Conservation (phyloP, 495 filamentous ascomycete genomes). For the Aspergillus coremiiformis region DNA sequence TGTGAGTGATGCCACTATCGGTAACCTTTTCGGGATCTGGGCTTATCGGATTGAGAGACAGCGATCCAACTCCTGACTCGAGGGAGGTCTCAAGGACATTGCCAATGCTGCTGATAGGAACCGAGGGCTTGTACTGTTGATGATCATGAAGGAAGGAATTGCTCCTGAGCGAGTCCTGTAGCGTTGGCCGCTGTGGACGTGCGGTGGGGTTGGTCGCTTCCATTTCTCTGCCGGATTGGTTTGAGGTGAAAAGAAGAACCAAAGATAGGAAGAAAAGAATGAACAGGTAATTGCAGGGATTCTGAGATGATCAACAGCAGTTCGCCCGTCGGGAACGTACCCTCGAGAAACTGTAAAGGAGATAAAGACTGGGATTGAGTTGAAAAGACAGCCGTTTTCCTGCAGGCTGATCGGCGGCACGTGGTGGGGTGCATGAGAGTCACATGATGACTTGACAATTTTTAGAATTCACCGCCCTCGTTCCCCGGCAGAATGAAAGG, state of each 20-base stretch:
- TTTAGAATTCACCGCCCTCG: conserved; percentile 11
- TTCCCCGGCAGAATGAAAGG: conserved; percentile 6
- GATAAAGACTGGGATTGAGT: not conserved
- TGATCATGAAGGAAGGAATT: conserved; percentile 65
- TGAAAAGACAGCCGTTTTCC: not conserved
- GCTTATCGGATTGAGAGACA: conserved; percentile 34
- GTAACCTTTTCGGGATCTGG: conserved; percentile 38
- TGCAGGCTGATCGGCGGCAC: conserved; percentile 11
- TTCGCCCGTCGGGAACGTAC: conserved; percentile 8
- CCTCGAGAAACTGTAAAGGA: conserved; percentile 4
- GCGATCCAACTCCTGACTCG: conserved; percentile 13
- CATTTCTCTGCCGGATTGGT: conserved; percentile 18
- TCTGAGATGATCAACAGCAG: conserved; percentile 8
- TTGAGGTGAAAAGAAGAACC: not conserved
- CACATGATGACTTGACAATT: not conserved
- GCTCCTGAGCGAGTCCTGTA: conserved; percentile 50
- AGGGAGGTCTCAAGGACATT: conserved; percentile 31
- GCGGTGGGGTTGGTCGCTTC: conserved; percentile 22
- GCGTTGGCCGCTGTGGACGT: conserved; percentile 32
- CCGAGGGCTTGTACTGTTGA: conserved; percentile 63
- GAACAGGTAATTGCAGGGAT: not conserved
- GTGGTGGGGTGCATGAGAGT: conserved; percentile 2
- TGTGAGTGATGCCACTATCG: conserved; percentile 40
- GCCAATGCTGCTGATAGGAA: conserved; percentile 31
- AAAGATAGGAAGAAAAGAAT: not conserved